Evolutionary conservation across 768 basidiomycete species (phyloP).

Genomic region (Porphyrellus cyaneotinctus): DNA sequence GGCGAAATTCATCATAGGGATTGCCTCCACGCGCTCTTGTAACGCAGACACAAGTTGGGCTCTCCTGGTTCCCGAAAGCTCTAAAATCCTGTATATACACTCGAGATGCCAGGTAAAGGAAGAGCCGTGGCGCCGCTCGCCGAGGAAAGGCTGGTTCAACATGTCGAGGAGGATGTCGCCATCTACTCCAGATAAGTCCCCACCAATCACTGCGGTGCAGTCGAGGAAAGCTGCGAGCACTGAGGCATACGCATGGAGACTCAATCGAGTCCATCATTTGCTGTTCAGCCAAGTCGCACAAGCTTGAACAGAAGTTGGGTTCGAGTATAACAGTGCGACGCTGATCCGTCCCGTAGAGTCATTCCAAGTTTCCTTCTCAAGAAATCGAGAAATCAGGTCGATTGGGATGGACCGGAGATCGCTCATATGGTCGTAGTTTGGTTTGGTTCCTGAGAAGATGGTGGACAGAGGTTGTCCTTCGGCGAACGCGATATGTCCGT

Average conservation of each 20-base stretch:
- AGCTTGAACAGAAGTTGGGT: constrained; percentile 20
- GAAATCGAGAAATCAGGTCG: constrained; percentile 34
- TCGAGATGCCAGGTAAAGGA: constrained; percentile 2
- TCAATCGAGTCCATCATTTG: constrained; percentile 11
- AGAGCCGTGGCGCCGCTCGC: not conserved
- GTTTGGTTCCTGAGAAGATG: not conserved
- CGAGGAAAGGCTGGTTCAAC: constrained; percentile 24
- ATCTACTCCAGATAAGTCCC: constrained; percentile 19
- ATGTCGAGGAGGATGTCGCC: constrained; percentile 31
- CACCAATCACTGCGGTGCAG: constrained; percentile 15
- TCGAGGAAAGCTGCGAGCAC: constrained; percentile 51
- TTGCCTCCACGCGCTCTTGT: constrained; percentile 23
- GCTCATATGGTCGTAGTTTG: not conserved
- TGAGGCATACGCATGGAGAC: constrained; percentile 31
- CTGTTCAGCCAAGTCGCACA: constrained; percentile 41
- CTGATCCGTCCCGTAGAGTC: constrained; percentile 42
- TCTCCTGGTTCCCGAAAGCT: constrained; percentile 22
- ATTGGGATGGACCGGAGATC: constrained; percentile 8
- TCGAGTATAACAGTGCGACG: constrained; percentile 41
- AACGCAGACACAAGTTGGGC: constrained; percentile 20
- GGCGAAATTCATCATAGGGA: constrained; percentile 26
- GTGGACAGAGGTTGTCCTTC: constrained; percentile 7
- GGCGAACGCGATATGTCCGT: constrained; percentile 17
- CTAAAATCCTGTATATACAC: constrained; percentile 31
- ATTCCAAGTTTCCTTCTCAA: constrained; percentile 43